Percentiles rank a stretch among this genome's conserved stretches.
These are phyloP conservation scores for Vigna unguiculata DNA, from an alignment of 306 rosid species.

Conservation along the genomic window DNA sequence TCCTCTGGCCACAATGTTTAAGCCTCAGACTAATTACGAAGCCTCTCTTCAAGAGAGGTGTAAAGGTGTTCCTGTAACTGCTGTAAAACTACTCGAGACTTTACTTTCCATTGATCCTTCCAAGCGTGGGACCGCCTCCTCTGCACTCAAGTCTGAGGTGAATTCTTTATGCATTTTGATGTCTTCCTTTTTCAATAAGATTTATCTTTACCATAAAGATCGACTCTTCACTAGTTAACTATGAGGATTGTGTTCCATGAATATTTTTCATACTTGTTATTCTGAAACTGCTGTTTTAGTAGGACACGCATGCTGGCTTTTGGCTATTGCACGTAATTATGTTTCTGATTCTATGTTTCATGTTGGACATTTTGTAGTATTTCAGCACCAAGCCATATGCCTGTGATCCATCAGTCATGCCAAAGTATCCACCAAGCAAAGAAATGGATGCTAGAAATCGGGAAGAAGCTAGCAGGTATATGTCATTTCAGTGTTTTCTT, in stretches of 20 bases:
- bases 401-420: slow-evolving; percentile 79
- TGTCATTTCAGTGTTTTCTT: slow-evolving; percentile 2
- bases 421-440: slow-evolving; percentile 93
- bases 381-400: slow-evolving; percentile 84
- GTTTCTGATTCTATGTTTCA: slow-evolving; percentile 42
- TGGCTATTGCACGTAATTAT: not conserved
- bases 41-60: slow-evolving; percentile 75
- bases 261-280: not conserved
- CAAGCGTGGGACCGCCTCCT: slow-evolving; percentile 90
- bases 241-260: not conserved
- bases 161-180: slow-evolving; percentile 20
- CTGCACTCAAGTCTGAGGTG: slow-evolving; percentile 93
- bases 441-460: slow-evolving; percentile 85
- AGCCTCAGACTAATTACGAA: slow-evolving; percentile 76
- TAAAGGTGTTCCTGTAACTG: slow-evolving; percentile 65
- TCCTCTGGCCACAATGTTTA: slow-evolving; percentile 95
- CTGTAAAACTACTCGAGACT: slow-evolving; percentile 69
- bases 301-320: slow-evolving; percentile 6
- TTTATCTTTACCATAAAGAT: not conserved
- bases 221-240: slow-evolving; percentile 15
- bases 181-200: slow-evolving; percentile 4
- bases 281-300: slow-evolving; percentile 14
- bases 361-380: slow-evolving; percentile 59
- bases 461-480: slow-evolving; percentile 66
- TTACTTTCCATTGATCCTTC: slow-evolving; percentile 78